Percentiles rank a stretch among this genome's conserved stretches.
phyloP scores from a whole-genome alignment of 1,139 yeast species.

The Protomyces gravidus region DNA sequence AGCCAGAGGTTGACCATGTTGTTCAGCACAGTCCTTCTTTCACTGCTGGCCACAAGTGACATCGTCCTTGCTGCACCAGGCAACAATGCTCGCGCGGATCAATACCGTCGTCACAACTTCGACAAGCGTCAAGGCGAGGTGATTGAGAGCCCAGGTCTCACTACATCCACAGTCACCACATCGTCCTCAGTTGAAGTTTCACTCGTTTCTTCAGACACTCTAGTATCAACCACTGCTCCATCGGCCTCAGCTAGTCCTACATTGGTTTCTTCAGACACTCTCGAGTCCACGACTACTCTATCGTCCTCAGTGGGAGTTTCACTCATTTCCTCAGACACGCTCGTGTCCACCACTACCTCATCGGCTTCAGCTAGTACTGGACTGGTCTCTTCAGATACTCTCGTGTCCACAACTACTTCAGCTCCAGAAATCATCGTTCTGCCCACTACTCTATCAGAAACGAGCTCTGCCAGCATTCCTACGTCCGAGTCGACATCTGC shows the following conservation, averaged over 20 bases:
- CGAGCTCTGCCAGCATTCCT: too few species aligned
- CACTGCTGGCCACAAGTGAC: background rate
- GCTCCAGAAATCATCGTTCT: background rate
- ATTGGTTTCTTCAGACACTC: too few species aligned
- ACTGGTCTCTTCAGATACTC: background rate
- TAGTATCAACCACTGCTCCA: background rate
- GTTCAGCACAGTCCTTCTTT: slow-evolving; percentile 1
- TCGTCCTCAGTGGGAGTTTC: background rate
- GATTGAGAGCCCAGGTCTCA: background rate
- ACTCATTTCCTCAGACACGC: background rate
- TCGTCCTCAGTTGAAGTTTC: background rate
- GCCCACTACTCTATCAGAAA: too few species aligned
- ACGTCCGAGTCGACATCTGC: too few species aligned
- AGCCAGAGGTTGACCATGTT: background rate
- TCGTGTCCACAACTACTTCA: background rate
- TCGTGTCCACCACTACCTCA: too few species aligned
- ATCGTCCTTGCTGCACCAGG: background rate
- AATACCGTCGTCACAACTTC: background rate
- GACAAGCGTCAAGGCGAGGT: background rate
- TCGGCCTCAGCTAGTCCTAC: too few species aligned
- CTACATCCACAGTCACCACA: background rate
- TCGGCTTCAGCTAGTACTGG: background rate
- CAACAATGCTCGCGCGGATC: background rate
- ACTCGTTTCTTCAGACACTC: background rate
- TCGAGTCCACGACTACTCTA: background rate